Base-by-base conservation (phyloP, 768 basidiomycete species). In the Termitomyces heimii region DNA sequence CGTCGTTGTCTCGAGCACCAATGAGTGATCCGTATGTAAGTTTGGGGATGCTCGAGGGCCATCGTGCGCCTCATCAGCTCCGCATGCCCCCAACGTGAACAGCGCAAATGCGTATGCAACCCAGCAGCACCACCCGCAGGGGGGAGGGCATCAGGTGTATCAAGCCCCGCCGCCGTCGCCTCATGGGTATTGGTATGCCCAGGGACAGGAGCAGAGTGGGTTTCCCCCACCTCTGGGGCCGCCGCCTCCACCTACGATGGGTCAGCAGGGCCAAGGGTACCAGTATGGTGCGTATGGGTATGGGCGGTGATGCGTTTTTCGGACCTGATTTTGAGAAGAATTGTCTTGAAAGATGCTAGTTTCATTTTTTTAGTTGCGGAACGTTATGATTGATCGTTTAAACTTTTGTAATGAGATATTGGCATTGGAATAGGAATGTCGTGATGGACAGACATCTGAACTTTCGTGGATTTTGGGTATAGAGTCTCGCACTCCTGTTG, bases 11-110 rank as follows among this genome's bases (percentile, higher is more conserved):
- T n/a, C 50, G 18, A 10, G 3, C 35, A 35, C 34, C 50, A n/a
- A 40, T 40, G 39, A 40, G 9, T 9, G 77, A 76, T 61, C 76
- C 75, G 1, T 77, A 76, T 39, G 72, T 75, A 5, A 70, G 66
- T 51, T 63, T 77, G 3, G 68, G 67, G 0, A 62, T 75, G 61
- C 75, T 78, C 40, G 69, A 63, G 22, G 53, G 66, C 0, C 31
- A 43, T 43, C 31, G 58, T 39, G 24, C 60, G 24, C 28, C n/a
- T 1, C 39, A 18, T n/a, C 22, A 2, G 57, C 57, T 31, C 49
- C 55, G 14, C 46, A 49, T n/a, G 31, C 32, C 31, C 56, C 56
- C 2, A 4, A 26, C 26, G 7, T 20, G 4, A 18, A 22, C 32
- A 14, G 7, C 20, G 22, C 22, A 6, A 43, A 12, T 24, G 22